phyloP scores from a whole-genome alignment of 2,329 filamentous ascomycete genomes.

The Fusarium heterosporum region DNA sequence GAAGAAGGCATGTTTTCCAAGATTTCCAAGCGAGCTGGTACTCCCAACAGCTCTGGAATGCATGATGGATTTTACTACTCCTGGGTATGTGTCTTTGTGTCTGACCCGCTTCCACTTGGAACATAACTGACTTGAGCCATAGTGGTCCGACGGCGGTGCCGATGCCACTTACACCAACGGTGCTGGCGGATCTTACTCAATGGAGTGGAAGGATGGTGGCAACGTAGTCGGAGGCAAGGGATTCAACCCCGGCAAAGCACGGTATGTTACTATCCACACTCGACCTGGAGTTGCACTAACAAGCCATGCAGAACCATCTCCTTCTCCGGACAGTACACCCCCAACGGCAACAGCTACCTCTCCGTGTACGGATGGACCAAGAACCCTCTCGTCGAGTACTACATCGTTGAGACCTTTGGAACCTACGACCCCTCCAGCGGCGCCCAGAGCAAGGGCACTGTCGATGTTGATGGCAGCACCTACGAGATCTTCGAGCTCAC shows the following conservation, averaged over 20 bases:
- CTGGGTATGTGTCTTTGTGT: constrained; percentile 40
- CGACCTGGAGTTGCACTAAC: constrained; percentile 1
- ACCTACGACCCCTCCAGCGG: constrained; percentile 49
- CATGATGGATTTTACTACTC: constrained; percentile 60
- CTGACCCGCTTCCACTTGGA: not conserved
- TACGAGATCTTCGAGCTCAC: constrained; percentile 55
- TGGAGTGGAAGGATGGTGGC: constrained; percentile 54
- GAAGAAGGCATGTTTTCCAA: constrained; percentile 43
- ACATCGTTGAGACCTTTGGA: constrained; percentile 54
- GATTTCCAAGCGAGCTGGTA: constrained; percentile 45
- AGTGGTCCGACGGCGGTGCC: constrained; percentile 60
- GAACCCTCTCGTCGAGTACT: constrained; percentile 55
- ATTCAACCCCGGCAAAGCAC: constrained; percentile 43
- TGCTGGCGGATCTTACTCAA: constrained; percentile 57
- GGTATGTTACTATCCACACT: constrained; percentile 51
- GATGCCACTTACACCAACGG: constrained; percentile 60
- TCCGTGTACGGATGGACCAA: constrained; percentile 55
- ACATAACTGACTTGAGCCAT: not conserved
- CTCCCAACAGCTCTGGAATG: constrained; percentile 53
- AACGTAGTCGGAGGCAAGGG: constrained; percentile 48
- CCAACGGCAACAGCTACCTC: constrained; percentile 54
- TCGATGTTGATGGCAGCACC: constrained; percentile 52
- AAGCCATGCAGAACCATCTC: constrained; percentile 31
- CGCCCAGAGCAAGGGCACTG: constrained; percentile 49
- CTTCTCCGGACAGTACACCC: constrained; percentile 49